A percentile compares a stretch with the other conserved stretches of the same genome.
Evolutionary conservation across 1,284 basidiomycete genomes (phyloP).

Genomic region (Cryptococcus sp.): DNA sequence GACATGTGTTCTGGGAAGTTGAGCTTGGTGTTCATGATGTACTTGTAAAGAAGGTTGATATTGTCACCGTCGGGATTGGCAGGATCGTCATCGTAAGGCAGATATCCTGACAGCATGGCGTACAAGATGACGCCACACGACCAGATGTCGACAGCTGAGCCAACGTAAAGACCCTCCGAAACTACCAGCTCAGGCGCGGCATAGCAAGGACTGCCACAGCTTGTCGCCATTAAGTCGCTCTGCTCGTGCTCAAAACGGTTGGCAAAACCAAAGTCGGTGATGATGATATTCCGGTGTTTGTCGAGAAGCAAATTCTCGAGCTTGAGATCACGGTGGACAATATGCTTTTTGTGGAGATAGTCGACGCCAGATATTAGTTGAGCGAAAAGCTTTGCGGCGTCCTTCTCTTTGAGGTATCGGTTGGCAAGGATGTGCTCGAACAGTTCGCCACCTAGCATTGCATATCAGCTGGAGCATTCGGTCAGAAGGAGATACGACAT

Average conservation of each 20-base stretch:
- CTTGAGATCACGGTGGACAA: conserved; percentile 98
- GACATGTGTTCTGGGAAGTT: conserved; percentile 94
- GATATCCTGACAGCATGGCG: conserved; percentile 98
- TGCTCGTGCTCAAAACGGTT: conserved; percentile 90
- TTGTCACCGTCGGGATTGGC: conserved; percentile 99
- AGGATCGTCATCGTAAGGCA: conserved; percentile 99
- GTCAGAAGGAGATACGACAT: conserved; percentile 20
- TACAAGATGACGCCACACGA: conserved; percentile 98
- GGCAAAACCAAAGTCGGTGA: conserved; percentile 99
- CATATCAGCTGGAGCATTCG: background rate
- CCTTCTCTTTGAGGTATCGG: conserved; percentile 91
- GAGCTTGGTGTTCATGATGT: conserved; percentile 94
- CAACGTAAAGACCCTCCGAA: conserved; percentile 94
- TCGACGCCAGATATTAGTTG: conserved; percentile 98
- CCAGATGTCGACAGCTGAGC: conserved; percentile 99
- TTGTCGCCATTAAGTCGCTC: conserved; percentile 98
- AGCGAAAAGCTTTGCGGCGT: conserved; percentile 94
- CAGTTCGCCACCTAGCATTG: conserved; percentile 77
- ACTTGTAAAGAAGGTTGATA: conserved; percentile 99
- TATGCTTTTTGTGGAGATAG: conserved; percentile 99
- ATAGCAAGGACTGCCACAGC: conserved; percentile 96
- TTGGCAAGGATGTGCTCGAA: conserved; percentile 99
- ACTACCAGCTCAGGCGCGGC: conserved; percentile 99
- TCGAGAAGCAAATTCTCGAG: conserved; percentile 97
- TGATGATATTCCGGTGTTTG: conserved; percentile 96